Evolutionary conservation across 257 asterid genomes (phyloP), one percentile per base, ranked within the genome.

Genomic region (Nicotiana undulata): DNA sequence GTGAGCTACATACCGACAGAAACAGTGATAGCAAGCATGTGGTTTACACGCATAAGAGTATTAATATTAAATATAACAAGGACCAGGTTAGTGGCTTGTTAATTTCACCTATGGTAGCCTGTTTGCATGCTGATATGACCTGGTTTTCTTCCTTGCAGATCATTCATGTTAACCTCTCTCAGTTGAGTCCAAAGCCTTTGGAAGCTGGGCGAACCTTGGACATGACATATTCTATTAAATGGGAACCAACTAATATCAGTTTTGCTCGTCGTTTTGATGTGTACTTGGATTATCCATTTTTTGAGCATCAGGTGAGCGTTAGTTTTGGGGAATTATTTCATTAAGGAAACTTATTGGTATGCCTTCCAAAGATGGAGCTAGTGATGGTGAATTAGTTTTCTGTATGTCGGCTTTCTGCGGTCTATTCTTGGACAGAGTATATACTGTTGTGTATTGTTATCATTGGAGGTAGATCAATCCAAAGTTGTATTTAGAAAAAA

Each of bases 241-340:
- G 97, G 97, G 79, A 84, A 32, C 89, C 88, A 76, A 94, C 97
- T 16, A 90, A 93, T 83, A 85, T 86, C 56, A 89, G 93, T 17
- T 94, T 90, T 89, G 97, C 94, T 17, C 97, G 88, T 63, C 97
- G 98, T 53, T 94, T 94, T 88, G 98, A 94, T 89, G 97, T 94
- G 51, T 94, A 94, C 85, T 88, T 94, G 80, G 98, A 94, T 84
- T 94, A 94, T 85, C 98, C 98, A 13, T 94, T 94, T 84, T 94
- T 94, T 82, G 98, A 94, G 90, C 98, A 94, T 84, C 98, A 94
- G 97, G 98, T 94, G 84, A 68, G 82, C 65, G 31, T 68, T 85
- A 51, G 28, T 55, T 22, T 22, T 18, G 24, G n/a, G 9, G 10
- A 1, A 16, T 55, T 55, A 18, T 18, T 55, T 55, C 10, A 16